phyloP scores from a whole-genome alignment of 768 basidiomycete genomes.

The Mycena pura region DNA sequence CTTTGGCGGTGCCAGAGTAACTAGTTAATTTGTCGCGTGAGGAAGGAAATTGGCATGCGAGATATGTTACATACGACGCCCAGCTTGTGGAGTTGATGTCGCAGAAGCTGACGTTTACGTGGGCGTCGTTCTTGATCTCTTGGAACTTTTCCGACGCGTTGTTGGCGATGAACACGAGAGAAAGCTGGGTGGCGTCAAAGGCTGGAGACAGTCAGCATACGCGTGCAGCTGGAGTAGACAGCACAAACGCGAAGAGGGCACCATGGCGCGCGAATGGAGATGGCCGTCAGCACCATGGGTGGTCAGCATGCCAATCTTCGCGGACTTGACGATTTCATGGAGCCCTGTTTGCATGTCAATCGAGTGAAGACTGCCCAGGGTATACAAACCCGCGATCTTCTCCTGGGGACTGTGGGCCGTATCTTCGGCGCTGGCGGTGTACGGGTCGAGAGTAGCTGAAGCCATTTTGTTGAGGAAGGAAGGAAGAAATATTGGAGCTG shows the following conservation, averaged over 20 bases:
- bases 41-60: background rate
- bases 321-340: constrained; percentile 65
- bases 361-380: background rate
- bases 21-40: constrained; percentile 39
- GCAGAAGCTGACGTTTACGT: constrained; percentile 84
- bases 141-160: constrained; percentile 76
- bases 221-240: background rate
- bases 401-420: constrained; percentile 61
- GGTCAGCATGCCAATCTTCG: constrained; percentile 78
- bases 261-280: constrained; percentile 85
- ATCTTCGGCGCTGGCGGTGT: constrained; percentile 69
- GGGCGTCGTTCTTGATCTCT: constrained; percentile 74
- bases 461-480: constrained; percentile 26
- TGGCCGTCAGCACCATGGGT: constrained; percentile 71
- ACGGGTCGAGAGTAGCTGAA: constrained; percentile 67
- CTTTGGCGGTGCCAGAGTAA: constrained; percentile 73
- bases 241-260: constrained; percentile 65
- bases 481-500: background rate
- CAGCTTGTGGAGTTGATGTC: constrained; percentile 75
- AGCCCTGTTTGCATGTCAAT: constrained; percentile 49
- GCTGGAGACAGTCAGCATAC: constrained; percentile 39
- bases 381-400: constrained; percentile 64
- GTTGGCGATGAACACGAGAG: constrained; percentile 76
- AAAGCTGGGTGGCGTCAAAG: constrained; percentile 52
- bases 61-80: constrained; percentile 58